Base-by-base conservation (phyloP, 2,329 filamentous ascomycete species). In the Talaromyces pinophilus region DNA sequence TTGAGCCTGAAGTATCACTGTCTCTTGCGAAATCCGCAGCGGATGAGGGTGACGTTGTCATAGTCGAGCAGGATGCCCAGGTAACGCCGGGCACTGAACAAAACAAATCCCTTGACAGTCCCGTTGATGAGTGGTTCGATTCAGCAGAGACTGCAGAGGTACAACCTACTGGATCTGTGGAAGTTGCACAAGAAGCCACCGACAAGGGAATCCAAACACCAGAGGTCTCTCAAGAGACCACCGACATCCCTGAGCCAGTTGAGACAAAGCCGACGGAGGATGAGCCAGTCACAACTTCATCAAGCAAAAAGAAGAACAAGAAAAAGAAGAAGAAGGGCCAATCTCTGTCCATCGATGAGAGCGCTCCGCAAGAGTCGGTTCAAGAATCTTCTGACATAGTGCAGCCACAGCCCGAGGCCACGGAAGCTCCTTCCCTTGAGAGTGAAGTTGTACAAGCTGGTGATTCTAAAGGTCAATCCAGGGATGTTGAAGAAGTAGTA, bases 261-360 rank as follows among this genome's bases (percentile, higher is more conserved):
- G 63, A 61, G 28, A 30, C 25, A 28, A 33, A 19, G 17, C 22
- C 17, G 33, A 8, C 48, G 8, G 62, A 65, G 33, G 59, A 63
- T 54, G 28, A 28, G 42, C 52, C 50, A 50, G 35, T 25, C 28
- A n/a, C 60, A 28, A n/a, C 52, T 52, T 19, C 50, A 48, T 65
- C 66, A 1, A 33, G 40, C 25, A 62, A 65, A 38, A 61, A 60
- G 59, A 67, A 76, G 63, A 76, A 74, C 64, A 71, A 74, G 44
- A 76, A 77, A 66, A 73, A 74, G 62, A 73, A 72, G 66, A 74
- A 72, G 66, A 72, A 71, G 59, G 69, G 67, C 11, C 70, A 70
- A 30, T 71, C 71, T 30, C 17, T 57, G 17, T 57, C 54, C 22
- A 30, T 59, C 15, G 65, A 64, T 66, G 63, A 38, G 30, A 22